Conservation (phyloP, 2,329 filamentous ascomycete species). For the Gaeumannomyces tritici region DNA sequence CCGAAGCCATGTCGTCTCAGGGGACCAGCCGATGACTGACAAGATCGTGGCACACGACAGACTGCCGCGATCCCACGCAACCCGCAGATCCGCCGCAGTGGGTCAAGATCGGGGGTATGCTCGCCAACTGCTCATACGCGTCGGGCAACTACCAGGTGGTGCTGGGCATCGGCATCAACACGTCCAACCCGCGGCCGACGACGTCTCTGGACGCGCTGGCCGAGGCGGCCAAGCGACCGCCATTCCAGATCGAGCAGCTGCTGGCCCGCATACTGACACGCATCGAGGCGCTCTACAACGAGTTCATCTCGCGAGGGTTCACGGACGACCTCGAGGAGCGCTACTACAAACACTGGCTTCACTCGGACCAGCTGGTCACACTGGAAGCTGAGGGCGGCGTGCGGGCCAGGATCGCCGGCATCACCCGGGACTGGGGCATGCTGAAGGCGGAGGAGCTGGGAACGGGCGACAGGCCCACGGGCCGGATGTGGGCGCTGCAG, state of each 20-base stretch:
- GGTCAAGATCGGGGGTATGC: constrained; percentile 86
- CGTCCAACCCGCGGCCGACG: constrained; percentile 74
- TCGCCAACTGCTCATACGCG: constrained; percentile 80
- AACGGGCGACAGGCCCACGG: constrained; percentile 61
- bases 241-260: constrained; percentile 68
- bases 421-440: constrained; percentile 86
- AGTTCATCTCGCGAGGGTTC: constrained; percentile 70
- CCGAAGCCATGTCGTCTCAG: not conserved
- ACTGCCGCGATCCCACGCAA: constrained; percentile 55
- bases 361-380: constrained; percentile 61
- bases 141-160: constrained; percentile 73
- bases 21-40: not conserved
- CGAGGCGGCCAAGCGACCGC: constrained; percentile 30
- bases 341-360: constrained; percentile 82
- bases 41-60: constrained; percentile 19
- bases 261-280: constrained; percentile 70
- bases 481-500: constrained; percentile 73
- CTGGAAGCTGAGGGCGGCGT: constrained; percentile 72
- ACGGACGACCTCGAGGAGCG: constrained; percentile 58
- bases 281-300: constrained; percentile 67
- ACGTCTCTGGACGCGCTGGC: constrained; percentile 75
- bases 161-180: constrained; percentile 79
- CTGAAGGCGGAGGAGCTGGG: constrained; percentile 76
- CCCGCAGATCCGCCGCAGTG: constrained; percentile 41
- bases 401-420: constrained; percentile 70